Evolutionary conservation across 2,329 filamentous ascomycete genomes (phyloP), one percentile per base, ranked within the genome.

Genomic region (Penicillium sp.): DNA sequence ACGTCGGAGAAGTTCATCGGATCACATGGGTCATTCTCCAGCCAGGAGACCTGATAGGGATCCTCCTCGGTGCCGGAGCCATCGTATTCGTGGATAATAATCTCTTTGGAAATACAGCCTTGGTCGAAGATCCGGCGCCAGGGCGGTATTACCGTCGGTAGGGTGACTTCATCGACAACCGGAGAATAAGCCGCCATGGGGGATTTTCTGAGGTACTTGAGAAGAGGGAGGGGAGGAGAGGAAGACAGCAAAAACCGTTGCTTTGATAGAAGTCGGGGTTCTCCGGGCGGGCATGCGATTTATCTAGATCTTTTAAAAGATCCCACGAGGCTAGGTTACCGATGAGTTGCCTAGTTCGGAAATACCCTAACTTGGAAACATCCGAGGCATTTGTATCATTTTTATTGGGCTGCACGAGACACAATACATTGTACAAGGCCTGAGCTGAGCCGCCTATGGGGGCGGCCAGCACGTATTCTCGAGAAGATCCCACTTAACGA

Each of bases 21-120:
- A 51, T 78, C 74, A 18, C 73, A 66, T 6, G 71, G 71, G 55
- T 78, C 76, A 48, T 72, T 60, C 4, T 72, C 68, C 35, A 77
- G 69, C 66, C 70, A 78, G 50, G 71, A 66, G 14, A 78, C 71
- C 7, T 69, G 64, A 61, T 68, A 77, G 0, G 75, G 75, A 59
- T 77, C 73, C 0, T 71, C 64, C 20, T 72, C 66, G 1, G 72
- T 77, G 1, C 75, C 75, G 0, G 66, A 68, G n/a, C 75, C 75
- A 42, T 65, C 56, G 52, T 68, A 71, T n/a, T 58, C 57, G 35
- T 66, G 59, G 50, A 69, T 65, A 43, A 67, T 59, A 3, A 72
- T 61, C 45, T 70, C 68, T 48, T 71, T 67, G n/a, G 68, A 71
- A 35, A 72, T 62, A 3, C 62, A 65, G 18, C 68, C 68, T 16